Conservation (phyloP, 371 early-diverging fungal species). For the Mortierella sp. region DNA sequence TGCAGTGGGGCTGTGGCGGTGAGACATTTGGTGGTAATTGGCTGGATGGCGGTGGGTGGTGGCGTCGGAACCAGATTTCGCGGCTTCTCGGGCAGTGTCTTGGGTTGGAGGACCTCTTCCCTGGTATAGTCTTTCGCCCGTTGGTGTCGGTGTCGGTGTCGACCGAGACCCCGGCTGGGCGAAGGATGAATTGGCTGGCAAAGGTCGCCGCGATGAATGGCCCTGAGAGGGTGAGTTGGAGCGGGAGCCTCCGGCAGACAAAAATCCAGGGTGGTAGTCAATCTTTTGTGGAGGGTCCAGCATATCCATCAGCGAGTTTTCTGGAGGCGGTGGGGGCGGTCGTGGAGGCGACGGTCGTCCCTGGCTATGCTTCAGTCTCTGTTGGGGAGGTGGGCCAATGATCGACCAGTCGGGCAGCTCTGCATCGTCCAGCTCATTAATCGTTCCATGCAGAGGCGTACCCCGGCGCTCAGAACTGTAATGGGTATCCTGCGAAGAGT, state of each 20-base stretch:
- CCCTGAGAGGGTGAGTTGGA: conserved; percentile 35
- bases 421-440: conserved; percentile 16
- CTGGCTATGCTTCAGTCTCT: background rate
- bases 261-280: conserved; percentile 19
- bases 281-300: conserved; percentile 30
- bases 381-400: conserved; percentile 16
- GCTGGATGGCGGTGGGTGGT: background rate
- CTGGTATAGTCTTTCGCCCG: conserved; percentile 39
- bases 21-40: too few species aligned
- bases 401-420: conserved; percentile 22
- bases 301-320: conserved; percentile 41
- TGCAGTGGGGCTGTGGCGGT: background rate
- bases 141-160: conserved; percentile 21
- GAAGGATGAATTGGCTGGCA: conserved; percentile 41
- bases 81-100: conserved; percentile 24
- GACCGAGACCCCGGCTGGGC: conserved; percentile 18
- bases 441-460: conserved; percentile 3
- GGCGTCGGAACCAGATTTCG: conserved; percentile 6
- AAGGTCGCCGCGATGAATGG: conserved; percentile 20
- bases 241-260: conserved; percentile 27
- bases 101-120: conserved; percentile 19
- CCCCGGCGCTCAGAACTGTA: conserved; percentile 17
- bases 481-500: background rate
- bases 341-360: conserved; percentile 20
- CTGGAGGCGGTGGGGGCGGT: conserved; percentile 44